Evolutionary conservation across 352 stramenopile genomes (phyloP), one percentile per base, ranked within the genome.

Genomic region (Phytophthora brassicae): DNA sequence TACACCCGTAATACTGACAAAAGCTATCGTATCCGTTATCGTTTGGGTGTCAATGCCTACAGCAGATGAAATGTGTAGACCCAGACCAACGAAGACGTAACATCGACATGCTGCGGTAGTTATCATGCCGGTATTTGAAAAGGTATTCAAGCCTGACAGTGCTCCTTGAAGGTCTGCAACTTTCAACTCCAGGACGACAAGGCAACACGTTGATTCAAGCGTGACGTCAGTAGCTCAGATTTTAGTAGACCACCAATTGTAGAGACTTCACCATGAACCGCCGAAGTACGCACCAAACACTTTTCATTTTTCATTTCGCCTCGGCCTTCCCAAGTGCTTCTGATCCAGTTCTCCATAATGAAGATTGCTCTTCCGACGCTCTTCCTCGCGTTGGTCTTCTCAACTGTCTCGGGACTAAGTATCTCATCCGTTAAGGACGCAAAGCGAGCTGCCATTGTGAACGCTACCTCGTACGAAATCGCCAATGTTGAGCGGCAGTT

Each of bases 401-500:
- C 47, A 22, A 28, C 45, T 24, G 20, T n/a, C 16, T 53, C 51
- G 16, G 19, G 23, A 1, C 51, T 71, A 36, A 71, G 56, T 51
- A 57, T 71, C 31, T 45, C 56, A 5, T 59, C 39, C 14, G 0
- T 16, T 6, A 57, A 63, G n/a, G 56, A 66, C 51, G 58, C 52
- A 12, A 20, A 22, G 1, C 56, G 56, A n/a, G 38, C 33, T 44
- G 45, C 44, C n/a, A 59, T 29, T 6, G 51, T 66, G 2, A 65
- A 62, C 28, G 49, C 42, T 1, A 70, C 62, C 23, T 70, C 62
- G 2, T 57, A 57, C 49, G 29, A 61, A n/a, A 66, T 70, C 36
- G 39, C 62, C 50, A 70, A 70, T n/a, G 62, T 70, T 6, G 41
- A 39, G 2, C 62, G 62, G 14, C 24, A 66, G 35, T 65, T 65